These are phyloP conservation scores for Ceratocystis cubensis DNA, from an alignment of 2,329 filamentous ascomycete species.

Conservation along the genomic window DNA sequence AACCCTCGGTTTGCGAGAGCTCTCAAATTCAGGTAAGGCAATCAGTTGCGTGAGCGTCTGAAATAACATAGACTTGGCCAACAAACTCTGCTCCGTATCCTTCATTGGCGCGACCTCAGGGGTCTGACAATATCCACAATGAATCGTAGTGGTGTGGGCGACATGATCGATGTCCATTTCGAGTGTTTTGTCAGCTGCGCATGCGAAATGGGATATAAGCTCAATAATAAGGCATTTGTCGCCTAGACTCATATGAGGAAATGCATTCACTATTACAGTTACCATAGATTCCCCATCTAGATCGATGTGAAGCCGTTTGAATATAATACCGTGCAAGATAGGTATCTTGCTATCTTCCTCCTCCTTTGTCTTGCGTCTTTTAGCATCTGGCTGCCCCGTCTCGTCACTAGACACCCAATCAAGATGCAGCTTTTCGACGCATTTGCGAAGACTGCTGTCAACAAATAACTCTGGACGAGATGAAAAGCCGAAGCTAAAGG, in stretches of 20 bases:
- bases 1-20: slow-evolving; percentile 51
- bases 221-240: slow-evolving; percentile 42
- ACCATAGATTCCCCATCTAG: slow-evolving; percentile 23
- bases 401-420: slow-evolving; percentile 24
- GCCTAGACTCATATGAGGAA: slow-evolving; percentile 36
- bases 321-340: slow-evolving; percentile 11
- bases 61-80: slow-evolving; percentile 6
- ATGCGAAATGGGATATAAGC: slow-evolving; percentile 44
- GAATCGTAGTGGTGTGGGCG: slow-evolving; percentile 3
- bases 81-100: slow-evolving; percentile 16
- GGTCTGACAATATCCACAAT: slow-evolving; percentile 18
- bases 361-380: slow-evolving; percentile 26
- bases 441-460: slow-evolving; percentile 25
- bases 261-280: slow-evolving; percentile 29
- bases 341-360: slow-evolving; percentile 11
- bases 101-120: slow-evolving; percentile 14
- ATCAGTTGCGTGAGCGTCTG: slow-evolving; percentile 36
- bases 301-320: slow-evolving; percentile 26
- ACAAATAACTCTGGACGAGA: slow-evolving; percentile 22
- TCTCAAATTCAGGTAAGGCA: slow-evolving; percentile 34
- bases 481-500: slow-evolving; percentile 12
- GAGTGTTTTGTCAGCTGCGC: slow-evolving; percentile 40
- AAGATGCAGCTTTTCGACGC: slow-evolving; percentile 26
- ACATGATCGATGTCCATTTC: slow-evolving; percentile 8
- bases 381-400: slow-evolving; percentile 22